Evolutionary conservation across 768 basidiomycete genomes (phyloP).

Genomic region (Sporobolomyces pararoseus): DNA sequence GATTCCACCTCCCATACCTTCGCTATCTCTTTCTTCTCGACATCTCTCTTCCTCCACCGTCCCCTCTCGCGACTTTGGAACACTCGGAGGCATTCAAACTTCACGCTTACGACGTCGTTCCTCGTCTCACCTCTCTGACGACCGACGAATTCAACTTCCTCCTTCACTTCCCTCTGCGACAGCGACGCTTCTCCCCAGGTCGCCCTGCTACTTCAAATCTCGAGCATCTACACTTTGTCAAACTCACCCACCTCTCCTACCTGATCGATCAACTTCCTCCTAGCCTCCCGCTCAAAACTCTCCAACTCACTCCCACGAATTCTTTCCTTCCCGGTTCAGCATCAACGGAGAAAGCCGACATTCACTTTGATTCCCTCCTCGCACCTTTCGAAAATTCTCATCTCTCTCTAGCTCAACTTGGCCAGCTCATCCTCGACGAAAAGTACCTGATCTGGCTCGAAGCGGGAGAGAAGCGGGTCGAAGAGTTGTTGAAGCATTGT

Average conservation of each 20-base stretch:
- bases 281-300: not conserved
- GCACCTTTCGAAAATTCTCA: not conserved
- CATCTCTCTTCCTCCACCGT: conserved; percentile 26
- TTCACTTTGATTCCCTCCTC: conserved; percentile 31
- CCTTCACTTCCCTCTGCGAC: conserved; percentile 16
- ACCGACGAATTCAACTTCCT: conserved; percentile 27
- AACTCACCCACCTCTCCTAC: conserved; percentile 3
- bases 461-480: conserved; percentile 8
- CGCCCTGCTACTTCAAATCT: not conserved
- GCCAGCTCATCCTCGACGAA: conserved; percentile 15
- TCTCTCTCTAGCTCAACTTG: not conserved
- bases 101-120: not conserved
- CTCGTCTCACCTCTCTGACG: not conserved
- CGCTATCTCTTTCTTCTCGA: not conserved
- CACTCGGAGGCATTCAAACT: conserved; percentile 14
- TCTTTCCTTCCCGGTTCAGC: conserved; percentile 19
- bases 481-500: conserved; percentile 4
- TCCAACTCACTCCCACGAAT: conserved; percentile 14
- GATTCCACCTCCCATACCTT: conserved; percentile 13
- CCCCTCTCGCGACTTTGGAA: conserved; percentile 21
- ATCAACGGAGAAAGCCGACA: conserved; percentile 17
- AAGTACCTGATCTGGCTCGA: conserved; percentile 18
- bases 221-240: conserved; percentile 1
- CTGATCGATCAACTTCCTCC: conserved; percentile 8
- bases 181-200: not conserved